Evolutionary conservation across 2,329 filamentous ascomycete species (phyloP).

Genomic region (Pseudogymnoascus sp.): DNA sequence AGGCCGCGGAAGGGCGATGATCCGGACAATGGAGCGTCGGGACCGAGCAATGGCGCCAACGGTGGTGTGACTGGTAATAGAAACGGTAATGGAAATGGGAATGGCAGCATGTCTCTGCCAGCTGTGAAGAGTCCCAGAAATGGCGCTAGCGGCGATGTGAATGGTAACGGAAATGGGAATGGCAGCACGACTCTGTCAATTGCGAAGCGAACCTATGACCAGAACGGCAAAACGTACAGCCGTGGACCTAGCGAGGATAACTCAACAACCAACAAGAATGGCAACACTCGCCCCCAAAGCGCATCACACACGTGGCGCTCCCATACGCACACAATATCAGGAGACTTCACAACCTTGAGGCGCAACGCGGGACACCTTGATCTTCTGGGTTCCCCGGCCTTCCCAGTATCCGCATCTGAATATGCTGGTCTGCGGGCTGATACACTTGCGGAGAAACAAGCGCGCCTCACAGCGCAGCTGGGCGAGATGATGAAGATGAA

Average conservation of each 20-base stretch:
- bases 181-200: background rate
- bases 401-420: background rate
- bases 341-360: background rate
- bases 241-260: background rate
- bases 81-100: background rate
- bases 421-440: background rate
- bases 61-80: background rate
- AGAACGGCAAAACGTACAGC: background rate
- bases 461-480: background rate
- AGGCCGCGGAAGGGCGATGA: background rate
- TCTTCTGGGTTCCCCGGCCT: background rate
- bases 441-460: background rate
- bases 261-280: background rate
- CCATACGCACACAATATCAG: background rate
- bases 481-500: background rate
- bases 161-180: background rate
- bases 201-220: background rate
- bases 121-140: background rate
- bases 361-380: background rate
- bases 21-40: background rate
- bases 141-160: background rate
- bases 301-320: constrained; percentile 2
- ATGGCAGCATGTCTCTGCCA: background rate
- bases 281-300: background rate
- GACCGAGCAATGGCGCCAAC: background rate